A percentile compares a stretch with the other conserved stretches of the same genome.
Conservation (phyloP, 2,329 filamentous ascomycete genomes). For the Leptoxyphium fumago region DNA sequence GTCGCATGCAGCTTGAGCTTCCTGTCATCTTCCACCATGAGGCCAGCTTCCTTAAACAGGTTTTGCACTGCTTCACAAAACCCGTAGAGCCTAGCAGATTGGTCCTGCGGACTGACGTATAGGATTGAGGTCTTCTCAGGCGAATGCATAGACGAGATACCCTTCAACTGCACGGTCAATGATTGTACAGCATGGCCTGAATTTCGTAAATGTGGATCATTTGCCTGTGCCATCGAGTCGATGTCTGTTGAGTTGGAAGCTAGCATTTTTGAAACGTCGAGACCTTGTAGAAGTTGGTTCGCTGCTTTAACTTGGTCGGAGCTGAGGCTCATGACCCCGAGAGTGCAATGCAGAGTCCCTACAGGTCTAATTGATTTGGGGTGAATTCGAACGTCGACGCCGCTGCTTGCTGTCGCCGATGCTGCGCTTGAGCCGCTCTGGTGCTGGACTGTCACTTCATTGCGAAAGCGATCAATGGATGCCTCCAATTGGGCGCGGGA, state of each 20-base stretch:
- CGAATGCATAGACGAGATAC: constrained; percentile 46
- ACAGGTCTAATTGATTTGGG: constrained; percentile 55
- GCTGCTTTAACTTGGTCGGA: constrained; percentile 37
- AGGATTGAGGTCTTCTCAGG: constrained; percentile 45
- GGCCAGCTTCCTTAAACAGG: constrained; percentile 39
- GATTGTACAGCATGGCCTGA: constrained; percentile 8
- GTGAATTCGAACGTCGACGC: constrained; percentile 6
- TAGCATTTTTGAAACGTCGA: constrained; percentile 14
- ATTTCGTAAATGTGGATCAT: not conserved
- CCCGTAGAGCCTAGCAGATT: constrained; percentile 32
- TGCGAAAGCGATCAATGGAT: constrained; percentile 46
- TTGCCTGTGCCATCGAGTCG: not conserved
- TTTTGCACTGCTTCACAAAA: constrained; percentile 45
- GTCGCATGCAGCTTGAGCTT: constrained; percentile 70
- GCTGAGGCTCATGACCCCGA: constrained; percentile 69
- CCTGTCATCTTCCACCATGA: constrained; percentile 45
- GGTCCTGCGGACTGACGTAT: constrained; percentile 48
- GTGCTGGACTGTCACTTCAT: constrained; percentile 30
- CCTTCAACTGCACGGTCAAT: constrained; percentile 27
- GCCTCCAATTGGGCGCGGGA: constrained; percentile 51
- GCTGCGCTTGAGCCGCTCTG: not conserved
- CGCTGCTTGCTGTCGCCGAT: not conserved
- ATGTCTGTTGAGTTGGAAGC: too few species aligned
- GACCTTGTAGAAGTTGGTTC: constrained; percentile 18
- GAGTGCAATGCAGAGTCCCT: constrained; percentile 70